Conservation (phyloP, 768 basidiomycete species). For the Mycena alexandri region DNA sequence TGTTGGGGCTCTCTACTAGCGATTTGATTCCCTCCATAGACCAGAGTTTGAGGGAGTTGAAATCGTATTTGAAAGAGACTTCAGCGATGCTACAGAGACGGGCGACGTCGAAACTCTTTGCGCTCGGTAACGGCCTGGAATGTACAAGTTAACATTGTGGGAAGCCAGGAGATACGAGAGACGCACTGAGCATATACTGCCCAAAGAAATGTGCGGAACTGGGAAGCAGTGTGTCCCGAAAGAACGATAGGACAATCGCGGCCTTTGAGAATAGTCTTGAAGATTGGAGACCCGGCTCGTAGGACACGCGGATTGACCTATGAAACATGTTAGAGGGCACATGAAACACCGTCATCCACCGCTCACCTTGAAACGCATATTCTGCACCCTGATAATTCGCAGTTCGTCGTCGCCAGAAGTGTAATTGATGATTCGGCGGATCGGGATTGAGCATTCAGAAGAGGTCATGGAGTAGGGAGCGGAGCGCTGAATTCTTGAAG, state of each 20-base stretch:
- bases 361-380: conserved; percentile 44
- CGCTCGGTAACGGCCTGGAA: conserved; percentile 44
- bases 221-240: conserved; percentile 51
- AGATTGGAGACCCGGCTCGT: conserved; percentile 17
- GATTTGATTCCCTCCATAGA: conserved; percentile 49
- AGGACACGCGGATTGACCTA: conserved; percentile 25
- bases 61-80: conserved; percentile 55
- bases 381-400: conserved; percentile 32
- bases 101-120: conserved; percentile 45
- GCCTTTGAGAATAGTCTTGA: conserved; percentile 25
- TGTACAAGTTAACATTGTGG: conserved; percentile 21
- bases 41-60: conserved; percentile 52
- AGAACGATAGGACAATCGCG: conserved; percentile 52
- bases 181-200: conserved; percentile 57
- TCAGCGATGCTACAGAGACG: conserved; percentile 55
- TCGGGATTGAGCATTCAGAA: conserved; percentile 24
- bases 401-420: conserved; percentile 24
- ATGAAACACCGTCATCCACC: conserved; percentile 11
- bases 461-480: conserved; percentile 21
- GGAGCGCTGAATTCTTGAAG: conserved; percentile 20
- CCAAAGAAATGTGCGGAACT: conserved; percentile 55
- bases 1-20: conserved; percentile 43
- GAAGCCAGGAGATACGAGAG: conserved; percentile 22
- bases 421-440: conserved; percentile 24
- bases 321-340: conserved; percentile 38